These are phyloP conservation scores for Fusarium albosuccineum DNA, from an alignment of 2,329 filamentous ascomycete genomes.

Conservation along the genomic window DNA sequence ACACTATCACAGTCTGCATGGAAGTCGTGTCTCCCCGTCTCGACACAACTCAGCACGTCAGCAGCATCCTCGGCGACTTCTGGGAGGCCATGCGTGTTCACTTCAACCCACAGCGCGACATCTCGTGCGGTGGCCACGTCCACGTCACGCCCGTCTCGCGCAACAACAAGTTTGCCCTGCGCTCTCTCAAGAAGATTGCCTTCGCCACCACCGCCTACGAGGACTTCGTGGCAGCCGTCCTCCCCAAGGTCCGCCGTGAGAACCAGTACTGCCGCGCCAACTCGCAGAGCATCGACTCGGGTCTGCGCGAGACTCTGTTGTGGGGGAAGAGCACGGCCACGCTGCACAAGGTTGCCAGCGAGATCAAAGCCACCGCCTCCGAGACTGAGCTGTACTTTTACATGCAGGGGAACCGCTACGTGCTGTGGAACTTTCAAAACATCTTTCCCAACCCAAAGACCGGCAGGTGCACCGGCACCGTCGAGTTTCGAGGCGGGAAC, in stretches of 20 bases:
- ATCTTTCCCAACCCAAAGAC: conserved; percentile 55
- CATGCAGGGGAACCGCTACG: conserved; percentile 56
- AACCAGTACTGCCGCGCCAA: conserved; percentile 55
- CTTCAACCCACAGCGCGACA: conserved; percentile 53
- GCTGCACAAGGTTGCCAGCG: conserved; percentile 48
- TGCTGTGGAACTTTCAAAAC: conserved; percentile 58
- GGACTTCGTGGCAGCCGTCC: conserved; percentile 50
- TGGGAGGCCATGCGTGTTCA: conserved; percentile 59
- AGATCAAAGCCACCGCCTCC: conserved; percentile 43
- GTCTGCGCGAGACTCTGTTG: conserved; percentile 46
- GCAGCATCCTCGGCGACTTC: conserved; percentile 53
- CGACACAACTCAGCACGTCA: conserved; percentile 51
- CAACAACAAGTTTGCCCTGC: conserved; percentile 53
- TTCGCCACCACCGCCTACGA: conserved; percentile 54
- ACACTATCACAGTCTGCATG: conserved; percentile 52
- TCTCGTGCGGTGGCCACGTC: conserved; percentile 56
- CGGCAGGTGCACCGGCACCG: conserved; percentile 53
- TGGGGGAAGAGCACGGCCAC: conserved; percentile 46
- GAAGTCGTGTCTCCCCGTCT: conserved; percentile 57
- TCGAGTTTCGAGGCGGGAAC: conserved; percentile 57
- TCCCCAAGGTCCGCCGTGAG: conserved; percentile 50
- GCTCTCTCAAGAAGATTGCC: conserved; percentile 53
- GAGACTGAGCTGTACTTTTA: conserved; percentile 53
- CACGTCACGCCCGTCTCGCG: conserved; percentile 54
- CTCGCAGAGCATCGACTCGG: conserved; percentile 49